These are phyloP conservation scores for Cladorrhinum sp. DNA, from an alignment of 2,329 filamentous ascomycete species.

Conservation along the genomic window DNA sequence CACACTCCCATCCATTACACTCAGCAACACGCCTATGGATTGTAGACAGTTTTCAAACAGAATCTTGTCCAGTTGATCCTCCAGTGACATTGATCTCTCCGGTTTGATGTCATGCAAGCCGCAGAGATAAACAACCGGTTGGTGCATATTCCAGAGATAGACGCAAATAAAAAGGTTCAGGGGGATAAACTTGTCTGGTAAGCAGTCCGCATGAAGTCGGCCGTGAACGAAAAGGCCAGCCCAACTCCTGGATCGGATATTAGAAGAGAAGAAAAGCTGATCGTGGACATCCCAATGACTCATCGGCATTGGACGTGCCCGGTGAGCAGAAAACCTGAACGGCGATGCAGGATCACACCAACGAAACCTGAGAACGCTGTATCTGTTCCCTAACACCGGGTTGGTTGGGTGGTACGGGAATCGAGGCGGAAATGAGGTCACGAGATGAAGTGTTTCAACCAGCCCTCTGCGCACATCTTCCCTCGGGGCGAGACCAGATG, in stretches of 20 bases:
- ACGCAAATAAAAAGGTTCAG: background rate
- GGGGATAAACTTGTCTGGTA: background rate
- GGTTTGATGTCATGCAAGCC: background rate
- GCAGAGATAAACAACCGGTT: background rate
- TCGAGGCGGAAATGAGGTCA: background rate
- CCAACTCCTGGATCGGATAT: background rate
- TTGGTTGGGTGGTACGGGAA: background rate
- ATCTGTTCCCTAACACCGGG: background rate
- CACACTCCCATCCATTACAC: background rate
- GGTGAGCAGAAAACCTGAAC: background rate
- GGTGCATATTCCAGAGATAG: background rate
- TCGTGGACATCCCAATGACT: background rate
- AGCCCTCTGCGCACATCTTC: background rate
- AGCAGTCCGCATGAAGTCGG: background rate
- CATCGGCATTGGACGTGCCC: background rate
- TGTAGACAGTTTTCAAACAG: background rate
- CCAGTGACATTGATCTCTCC: background rate
- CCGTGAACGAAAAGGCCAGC: background rate
- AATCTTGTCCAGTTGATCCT: background rate
- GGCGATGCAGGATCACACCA: background rate
- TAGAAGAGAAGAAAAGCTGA: background rate
- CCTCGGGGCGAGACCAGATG: no score
- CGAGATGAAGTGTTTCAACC: background rate
- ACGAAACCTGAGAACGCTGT: background rate
- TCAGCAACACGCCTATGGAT: background rate